phyloP scores from a whole-genome alignment of 2,329 filamentous ascomycete genomes.

The Teratosphaeria zuluensis region DNA sequence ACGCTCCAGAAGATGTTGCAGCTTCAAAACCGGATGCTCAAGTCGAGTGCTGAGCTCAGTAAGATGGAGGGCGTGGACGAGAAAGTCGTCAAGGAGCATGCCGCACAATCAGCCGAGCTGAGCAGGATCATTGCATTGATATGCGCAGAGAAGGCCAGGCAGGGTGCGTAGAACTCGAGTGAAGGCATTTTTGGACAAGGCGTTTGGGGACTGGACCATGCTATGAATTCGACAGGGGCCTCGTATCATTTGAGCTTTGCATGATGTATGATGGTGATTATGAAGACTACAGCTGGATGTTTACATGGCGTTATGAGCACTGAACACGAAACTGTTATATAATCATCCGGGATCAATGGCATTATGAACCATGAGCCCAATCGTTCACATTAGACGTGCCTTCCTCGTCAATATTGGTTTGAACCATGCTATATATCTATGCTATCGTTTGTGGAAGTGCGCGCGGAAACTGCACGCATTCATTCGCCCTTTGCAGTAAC shows the following conservation, averaged over 20 bases:
- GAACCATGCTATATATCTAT: not conserved
- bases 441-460: not conserved
- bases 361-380: too few species aligned
- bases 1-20: constrained; percentile 41
- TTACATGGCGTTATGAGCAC: too few species aligned
- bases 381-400: too few species aligned
- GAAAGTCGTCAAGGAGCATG: constrained; percentile 40
- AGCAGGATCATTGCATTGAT: constrained; percentile 42
- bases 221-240: too few species aligned
- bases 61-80: constrained; percentile 37
- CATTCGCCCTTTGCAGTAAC: not conserved
- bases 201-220: not conserved
- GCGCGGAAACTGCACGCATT: not conserved
- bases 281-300: too few species aligned
- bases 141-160: constrained; percentile 43
- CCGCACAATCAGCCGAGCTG: constrained; percentile 40
- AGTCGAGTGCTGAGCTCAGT: constrained; percentile 37
- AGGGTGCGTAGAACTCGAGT: constrained; percentile 23
- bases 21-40: constrained; percentile 42
- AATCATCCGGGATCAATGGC: too few species aligned
- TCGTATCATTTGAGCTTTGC: too few species aligned
- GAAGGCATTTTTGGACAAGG: not conserved
- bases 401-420: not conserved
- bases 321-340: too few species aligned
- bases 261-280: too few species aligned